Base-by-base conservation (phyloP, 176 grass and related monocot genomes). In the Cenchrus americanus region DNA sequence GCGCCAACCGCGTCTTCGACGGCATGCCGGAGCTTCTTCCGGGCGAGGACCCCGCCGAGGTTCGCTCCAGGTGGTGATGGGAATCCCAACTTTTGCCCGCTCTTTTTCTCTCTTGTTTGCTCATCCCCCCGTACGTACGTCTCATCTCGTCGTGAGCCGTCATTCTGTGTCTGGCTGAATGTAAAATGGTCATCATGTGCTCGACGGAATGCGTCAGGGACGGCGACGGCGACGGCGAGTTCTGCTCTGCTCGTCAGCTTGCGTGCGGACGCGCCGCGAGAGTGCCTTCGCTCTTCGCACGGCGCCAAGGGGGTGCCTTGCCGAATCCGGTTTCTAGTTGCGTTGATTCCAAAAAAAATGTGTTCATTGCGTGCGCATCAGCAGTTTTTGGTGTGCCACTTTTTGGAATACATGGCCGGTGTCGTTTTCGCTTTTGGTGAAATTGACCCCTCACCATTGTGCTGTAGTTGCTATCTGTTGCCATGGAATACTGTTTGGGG, bases 1-100 rank as follows among this genome's bases (percentile, higher is more conserved):
- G 92, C 58, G 91, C 96, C 27, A 98, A 98, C 87, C 87, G 91
- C 79, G 5, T 98, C 23, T 90, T 86, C 71, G 92, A 98, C 62
- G 85, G 81, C 77, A 92, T 98, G 90, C 96, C 92, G 44, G 49
- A 88, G 37, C 78, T 95, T 14, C 88, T 98, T 54, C 89, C 92
- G 0, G 87, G 43, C 47, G 53, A 88, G 82, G 87, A 95, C 53
- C 91, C 95, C 4, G 46, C 51, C 52, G 75, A 93, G 14, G 85
- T 95, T 87, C 90, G 90, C 69, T 6, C n/a, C 37, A 93, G 92
- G 90, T 91, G 92, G 90, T 91, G 32, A 71, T 34, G 10, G 21
- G 13, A 71, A 13, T 74, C 49, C 14, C 32, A 18, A 6, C 1
- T 46, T 46, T 19, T 18, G 11, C 57, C 1, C 14, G 14, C 10